Base-by-base conservation (phyloP, 106 monocot species). In the Platanthera zijinensis region DNA sequence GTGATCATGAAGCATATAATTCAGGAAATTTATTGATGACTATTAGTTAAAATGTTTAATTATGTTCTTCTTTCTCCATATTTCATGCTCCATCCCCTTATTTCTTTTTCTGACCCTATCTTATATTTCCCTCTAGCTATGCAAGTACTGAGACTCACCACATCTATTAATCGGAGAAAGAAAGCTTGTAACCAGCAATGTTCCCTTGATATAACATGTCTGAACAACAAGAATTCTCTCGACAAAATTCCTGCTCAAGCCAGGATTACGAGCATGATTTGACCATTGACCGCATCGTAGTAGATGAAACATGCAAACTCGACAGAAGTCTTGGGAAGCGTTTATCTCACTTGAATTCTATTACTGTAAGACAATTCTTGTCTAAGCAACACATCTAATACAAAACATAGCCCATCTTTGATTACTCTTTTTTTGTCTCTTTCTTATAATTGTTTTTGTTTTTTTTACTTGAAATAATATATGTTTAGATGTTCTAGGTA, bases 191-290 rank as follows among this genome's bases (percentile, higher is more conserved):
- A 70, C 15, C 2, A 17, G 47, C 70, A 45, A 48, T 70, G 70
- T 47, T 68, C 81, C 8, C 70, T 56, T 57, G 59, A 80, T 50
- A 64, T 80, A 86, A 49, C 64, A 89, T 89, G 89, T 89, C 89
- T 54, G 82, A 82, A 76, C 82, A 84, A 63, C 73, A 81, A 73
- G 80, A 86, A 11, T 51, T 78, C 75, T 71, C 51, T 19, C 68
- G 73, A 30, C 76, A 89, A 86, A 89, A 87, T 76, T 89, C 92
- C 19, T 84, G 91, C 64, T 92, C 92, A 51, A 89, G 89, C 10
- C 92, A 84, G 48, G 92, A 92, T 63, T 79, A 50, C 25, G 86
- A 88, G 45, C 89, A 89, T 69, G 86, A 84, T 8, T 32, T 92
- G 50, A 92, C 89, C 7, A 92, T 92, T 57, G 84, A 80, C 46